These are phyloP conservation scores for Podospora fimiseda DNA, from an alignment of 495 filamentous ascomycete genomes.

Conservation along the genomic window DNA sequence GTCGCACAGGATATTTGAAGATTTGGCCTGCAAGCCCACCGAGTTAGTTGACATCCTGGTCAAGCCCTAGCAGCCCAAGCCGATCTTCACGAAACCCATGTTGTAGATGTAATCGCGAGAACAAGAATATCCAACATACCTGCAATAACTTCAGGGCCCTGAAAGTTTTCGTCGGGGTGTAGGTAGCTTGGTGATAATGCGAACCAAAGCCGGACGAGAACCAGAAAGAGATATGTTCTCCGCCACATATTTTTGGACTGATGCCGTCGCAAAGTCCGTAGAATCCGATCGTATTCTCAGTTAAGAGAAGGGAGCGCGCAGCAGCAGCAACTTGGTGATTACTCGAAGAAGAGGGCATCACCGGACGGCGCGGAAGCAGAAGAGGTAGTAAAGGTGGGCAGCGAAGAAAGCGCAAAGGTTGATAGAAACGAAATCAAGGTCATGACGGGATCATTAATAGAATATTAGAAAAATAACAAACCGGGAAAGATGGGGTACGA, in stretches of 20 bases:
- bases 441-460: conserved; percentile 7
- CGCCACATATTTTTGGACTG: conserved; percentile 94
- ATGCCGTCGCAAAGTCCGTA: conserved; percentile 10
- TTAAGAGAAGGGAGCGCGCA: conserved; percentile 3
- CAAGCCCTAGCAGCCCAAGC: background rate
- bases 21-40: conserved; percentile 60
- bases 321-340: conserved; percentile 1
- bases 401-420: too few relatives aligned
- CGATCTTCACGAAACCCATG: background rate
- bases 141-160: conserved; percentile 93
- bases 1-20: conserved; percentile 76
- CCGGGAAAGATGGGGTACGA: conserved; percentile 6
- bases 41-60: conserved; percentile 2
- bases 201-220: conserved; percentile 87
- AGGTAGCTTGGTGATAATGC: conserved; percentile 92
- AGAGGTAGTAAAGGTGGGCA: background rate
- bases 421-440: background rate
- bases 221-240: conserved; percentile 75
- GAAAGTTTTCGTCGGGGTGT: conserved; percentile 97
- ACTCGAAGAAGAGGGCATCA: conserved; percentile 7
- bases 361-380: conserved; percentile 1
- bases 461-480: conserved; percentile 7
- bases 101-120: background rate
- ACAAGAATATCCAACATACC: conserved; percentile 50
- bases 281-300: conserved; percentile 11